Conservation (phyloP, 768 basidiomycete genomes). For the Mycena kentingensis region DNA sequence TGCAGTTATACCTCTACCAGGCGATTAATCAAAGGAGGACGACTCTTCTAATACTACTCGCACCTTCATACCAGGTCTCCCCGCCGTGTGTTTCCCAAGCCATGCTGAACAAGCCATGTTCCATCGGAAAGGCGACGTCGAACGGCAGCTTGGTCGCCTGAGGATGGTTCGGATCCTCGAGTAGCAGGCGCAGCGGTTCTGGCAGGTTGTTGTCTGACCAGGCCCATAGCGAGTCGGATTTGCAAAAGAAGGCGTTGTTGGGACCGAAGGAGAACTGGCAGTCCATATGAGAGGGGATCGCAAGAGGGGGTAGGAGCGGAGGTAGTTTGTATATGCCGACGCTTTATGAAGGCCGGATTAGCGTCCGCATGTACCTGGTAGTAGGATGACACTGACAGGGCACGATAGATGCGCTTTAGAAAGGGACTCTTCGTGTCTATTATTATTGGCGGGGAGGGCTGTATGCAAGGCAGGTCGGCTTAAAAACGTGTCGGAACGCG, state of each 20-base stretch:
- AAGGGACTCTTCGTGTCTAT: too few relatives aligned
- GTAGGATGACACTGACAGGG: background rate
- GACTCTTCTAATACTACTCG: too few relatives aligned
- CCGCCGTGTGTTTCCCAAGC: slow-evolving; percentile 14
- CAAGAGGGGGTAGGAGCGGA: background rate
- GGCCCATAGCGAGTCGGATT: background rate
- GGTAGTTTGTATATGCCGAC: too few relatives aligned
- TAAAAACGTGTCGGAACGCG: too few relatives aligned
- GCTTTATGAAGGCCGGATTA: background rate
- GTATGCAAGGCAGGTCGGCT: too few relatives aligned
- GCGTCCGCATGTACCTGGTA: background rate
- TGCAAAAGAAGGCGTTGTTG: slow-evolving; percentile 15
- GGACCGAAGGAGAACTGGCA: slow-evolving; percentile 14
- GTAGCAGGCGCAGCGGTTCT: slow-evolving; percentile 11
- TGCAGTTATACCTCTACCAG: too few relatives aligned
- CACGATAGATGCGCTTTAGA: too few relatives aligned
- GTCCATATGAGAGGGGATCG: slow-evolving; percentile 1
- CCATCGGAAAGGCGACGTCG: slow-evolving; percentile 19
- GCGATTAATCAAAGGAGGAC: too few relatives aligned
- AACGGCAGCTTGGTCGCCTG: slow-evolving; percentile 18
- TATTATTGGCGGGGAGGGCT: too few relatives aligned
- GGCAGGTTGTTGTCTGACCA: slow-evolving; percentile 16
- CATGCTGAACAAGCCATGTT: slow-evolving; percentile 12
- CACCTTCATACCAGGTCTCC: slow-evolving; percentile 23
- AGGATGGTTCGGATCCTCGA: slow-evolving; percentile 22